Conservation (phyloP, 352 stramenopile genomes). For the Globisporangium acanthophoron region DNA sequence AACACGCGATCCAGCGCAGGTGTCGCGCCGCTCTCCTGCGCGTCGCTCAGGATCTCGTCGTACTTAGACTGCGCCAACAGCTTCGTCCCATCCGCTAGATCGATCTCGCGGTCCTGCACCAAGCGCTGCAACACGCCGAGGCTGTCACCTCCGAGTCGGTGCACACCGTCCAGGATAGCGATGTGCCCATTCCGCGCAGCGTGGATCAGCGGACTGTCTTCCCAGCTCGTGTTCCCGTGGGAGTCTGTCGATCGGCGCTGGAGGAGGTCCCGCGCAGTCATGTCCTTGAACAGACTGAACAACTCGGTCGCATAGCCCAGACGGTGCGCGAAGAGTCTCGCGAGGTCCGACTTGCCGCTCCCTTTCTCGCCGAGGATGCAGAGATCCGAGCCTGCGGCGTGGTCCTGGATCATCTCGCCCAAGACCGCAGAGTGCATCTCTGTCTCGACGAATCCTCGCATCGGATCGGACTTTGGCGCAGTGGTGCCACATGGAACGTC, state of each 20-base stretch:
- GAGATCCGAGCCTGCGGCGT: slow-evolving; percentile 66
- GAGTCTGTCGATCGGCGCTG: slow-evolving; percentile 85
- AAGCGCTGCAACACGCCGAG: slow-evolving; percentile 85
- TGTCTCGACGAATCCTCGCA: slow-evolving; percentile 59
- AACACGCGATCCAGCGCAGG: slow-evolving; percentile 26
- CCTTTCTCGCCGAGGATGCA: slow-evolving; percentile 81
- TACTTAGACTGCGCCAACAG: slow-evolving; percentile 62
- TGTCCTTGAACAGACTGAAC: slow-evolving; percentile 92
- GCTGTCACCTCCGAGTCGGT: slow-evolving; percentile 89
- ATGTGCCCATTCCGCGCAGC: slow-evolving; percentile 82
- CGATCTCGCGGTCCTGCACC: slow-evolving; percentile 84
- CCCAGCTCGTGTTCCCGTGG: slow-evolving; percentile 88
- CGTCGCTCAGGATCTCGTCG: slow-evolving; percentile 31
- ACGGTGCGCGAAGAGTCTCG: slow-evolving; percentile 52
- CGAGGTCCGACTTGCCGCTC: slow-evolving; percentile 77
- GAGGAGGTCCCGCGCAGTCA: slow-evolving; percentile 91
- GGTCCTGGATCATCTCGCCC: slow-evolving; percentile 73
- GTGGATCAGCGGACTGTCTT: slow-evolving; percentile 88
- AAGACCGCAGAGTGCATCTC: slow-evolving; percentile 40
- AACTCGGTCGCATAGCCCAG: slow-evolving; percentile 86
- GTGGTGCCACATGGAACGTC: slow-evolving; percentile 31
- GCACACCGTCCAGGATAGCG: slow-evolving; percentile 90
- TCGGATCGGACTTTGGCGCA: slow-evolving; percentile 14
- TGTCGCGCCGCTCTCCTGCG: slow-evolving; percentile 14
- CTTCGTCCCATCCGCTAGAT: slow-evolving; percentile 87